Evolutionary conservation across 306 rosid species (phyloP), one percentile per base, ranked within the genome.

Genomic region (Erythrophleum fordii): DNA sequence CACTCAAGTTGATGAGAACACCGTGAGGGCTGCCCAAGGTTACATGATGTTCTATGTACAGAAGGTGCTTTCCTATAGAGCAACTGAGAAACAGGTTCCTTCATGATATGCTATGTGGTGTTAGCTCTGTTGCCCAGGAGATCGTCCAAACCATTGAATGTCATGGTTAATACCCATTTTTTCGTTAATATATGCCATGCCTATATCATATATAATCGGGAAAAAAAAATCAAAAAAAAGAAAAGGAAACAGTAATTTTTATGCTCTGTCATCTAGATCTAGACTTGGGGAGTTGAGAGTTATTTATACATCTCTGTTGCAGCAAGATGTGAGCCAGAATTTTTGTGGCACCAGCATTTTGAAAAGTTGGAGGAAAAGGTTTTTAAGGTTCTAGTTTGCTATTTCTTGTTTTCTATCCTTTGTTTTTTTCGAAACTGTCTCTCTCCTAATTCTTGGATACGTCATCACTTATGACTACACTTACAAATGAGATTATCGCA

Each of bases 1-100:
- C 78, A 91, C 98, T 61, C 90, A 67, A 82, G 98, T 94, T 72
- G 94, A 87, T 75, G 96, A 94, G 81, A 87, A 74, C 85, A 88
- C 83, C 23, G 98, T 94, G 78, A 88, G 97, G 88, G 97, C 97
- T 3, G 94, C 98, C 11, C 98, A 92, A 85, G 92, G 97, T 44
- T 94, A 92, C 89, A 92, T 92, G 97, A 88, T 94, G 97, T 94
- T 94, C 83, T 92, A 94, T 85, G 94, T 94, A 80, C 98, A 94
- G 94, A 91, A 94, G 90, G 90, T 88, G 94, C 90, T 94, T 55
- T 94, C 70, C 73, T 92, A 94, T 83, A 94, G 88, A 77, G 90
- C 96, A 83, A 87, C 85, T 41, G 97, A 89, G 85, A 94, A 86
- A 80, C 92, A 73, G 83, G 87, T 79, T 23, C 72, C 91, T 70